Conservation (phyloP, 345 rosid genomes). For the Rhodomyrtus tomentosa region DNA sequence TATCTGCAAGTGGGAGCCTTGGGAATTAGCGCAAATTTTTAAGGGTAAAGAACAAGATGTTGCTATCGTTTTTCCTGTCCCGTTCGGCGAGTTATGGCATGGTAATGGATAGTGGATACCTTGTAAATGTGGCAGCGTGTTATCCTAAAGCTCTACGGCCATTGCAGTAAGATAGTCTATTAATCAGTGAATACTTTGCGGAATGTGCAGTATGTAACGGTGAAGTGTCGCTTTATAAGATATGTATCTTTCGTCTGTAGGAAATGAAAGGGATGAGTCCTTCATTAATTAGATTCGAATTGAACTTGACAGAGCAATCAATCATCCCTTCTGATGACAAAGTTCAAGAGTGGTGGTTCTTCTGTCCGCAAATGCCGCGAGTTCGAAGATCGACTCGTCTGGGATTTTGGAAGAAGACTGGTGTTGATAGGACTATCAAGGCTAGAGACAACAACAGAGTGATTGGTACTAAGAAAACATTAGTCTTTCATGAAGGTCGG, state of each 20-base stretch:
- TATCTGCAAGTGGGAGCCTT: slow-evolving; percentile 2
- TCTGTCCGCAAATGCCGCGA: background rate
- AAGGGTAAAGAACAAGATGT: background rate
- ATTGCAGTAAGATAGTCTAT: background rate
- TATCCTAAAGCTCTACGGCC: background rate
- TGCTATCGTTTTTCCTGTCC: background rate
- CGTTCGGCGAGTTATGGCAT: background rate
- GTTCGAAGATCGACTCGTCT: background rate
- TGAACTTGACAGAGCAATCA: background rate
- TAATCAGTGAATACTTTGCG: background rate
- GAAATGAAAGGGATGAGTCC: background rate
- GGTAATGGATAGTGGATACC: background rate
- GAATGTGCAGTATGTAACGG: background rate
- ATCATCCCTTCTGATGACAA: background rate
- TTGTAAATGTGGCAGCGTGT: background rate
- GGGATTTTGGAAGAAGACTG: slow-evolving; percentile 5
- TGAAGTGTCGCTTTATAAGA: background rate
- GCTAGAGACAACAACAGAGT: background rate
- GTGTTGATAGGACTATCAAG: background rate
- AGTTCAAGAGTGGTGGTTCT: slow-evolving; percentile 5
- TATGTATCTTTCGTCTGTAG: background rate
- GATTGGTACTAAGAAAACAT: background rate
- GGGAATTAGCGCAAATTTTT: background rate
- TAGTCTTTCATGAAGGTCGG: background rate
- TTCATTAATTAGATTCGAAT: background rate